Percentiles rank a stretch among this genome's conserved stretches.
Conservation (phyloP, 2,329 filamentous ascomycete species). For the Didymella pinodella region DNA sequence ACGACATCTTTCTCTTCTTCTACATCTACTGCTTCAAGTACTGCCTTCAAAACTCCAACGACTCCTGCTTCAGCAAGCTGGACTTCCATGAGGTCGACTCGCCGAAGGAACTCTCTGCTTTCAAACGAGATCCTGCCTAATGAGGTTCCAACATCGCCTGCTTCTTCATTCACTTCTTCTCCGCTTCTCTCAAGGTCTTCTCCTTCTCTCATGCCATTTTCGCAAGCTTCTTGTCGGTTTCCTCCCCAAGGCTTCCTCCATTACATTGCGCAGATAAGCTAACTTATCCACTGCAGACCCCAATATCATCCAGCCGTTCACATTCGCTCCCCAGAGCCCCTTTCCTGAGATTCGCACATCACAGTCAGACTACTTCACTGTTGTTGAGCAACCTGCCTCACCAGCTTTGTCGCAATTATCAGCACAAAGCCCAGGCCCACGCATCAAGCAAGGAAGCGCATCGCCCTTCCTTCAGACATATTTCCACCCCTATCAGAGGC, state of each 20-base stretch:
- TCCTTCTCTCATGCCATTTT: not conserved
- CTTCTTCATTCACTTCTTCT: not conserved
- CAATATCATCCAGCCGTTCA: constrained; percentile 63
- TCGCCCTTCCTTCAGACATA: constrained; percentile 72
- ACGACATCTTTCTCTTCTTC: constrained; percentile 25
- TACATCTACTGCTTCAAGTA: constrained; percentile 21
- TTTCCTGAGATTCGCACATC: constrained; percentile 53
- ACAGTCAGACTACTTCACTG: constrained; percentile 53
- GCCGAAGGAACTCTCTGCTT: constrained; percentile 38
- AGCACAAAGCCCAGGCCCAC: constrained; percentile 53
- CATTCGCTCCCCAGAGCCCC: constrained; percentile 52
- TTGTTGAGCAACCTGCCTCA: constrained; percentile 63
- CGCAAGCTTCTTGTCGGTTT: constrained; percentile 50
- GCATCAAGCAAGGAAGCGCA: constrained; percentile 62
- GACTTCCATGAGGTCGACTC: constrained; percentile 27
- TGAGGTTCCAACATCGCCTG: not conserved
- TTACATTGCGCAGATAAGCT: constrained; percentile 16
- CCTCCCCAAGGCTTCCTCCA: constrained; percentile 22
- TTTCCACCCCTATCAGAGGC: constrained; percentile 67
- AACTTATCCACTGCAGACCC: constrained; percentile 58
- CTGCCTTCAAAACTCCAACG: constrained; percentile 45
- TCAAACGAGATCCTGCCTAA: not conserved
- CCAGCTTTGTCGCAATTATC: constrained; percentile 68
- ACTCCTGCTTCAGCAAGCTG: constrained; percentile 53
- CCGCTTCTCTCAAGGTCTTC: not conserved